Base-by-base conservation (phyloP, 192 early-diverging fungal genomes). In the Coemansia reversa region DNA sequence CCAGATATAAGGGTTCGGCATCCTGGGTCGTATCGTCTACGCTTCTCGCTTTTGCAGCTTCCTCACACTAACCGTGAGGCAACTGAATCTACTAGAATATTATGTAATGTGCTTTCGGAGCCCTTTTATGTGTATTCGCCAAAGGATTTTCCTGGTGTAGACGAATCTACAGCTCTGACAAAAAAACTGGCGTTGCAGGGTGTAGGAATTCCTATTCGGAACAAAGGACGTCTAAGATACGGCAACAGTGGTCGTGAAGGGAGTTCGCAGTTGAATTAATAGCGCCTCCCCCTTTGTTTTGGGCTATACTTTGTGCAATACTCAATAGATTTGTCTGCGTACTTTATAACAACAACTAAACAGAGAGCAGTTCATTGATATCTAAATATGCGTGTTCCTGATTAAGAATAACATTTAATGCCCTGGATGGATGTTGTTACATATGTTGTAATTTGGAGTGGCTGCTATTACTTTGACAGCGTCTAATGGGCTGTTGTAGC, bases 61-160 rank as follows among this genome's bases (percentile, higher is more conserved):
- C 74, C 75, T 0, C 54, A 39, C 8, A 58, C 60, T 0, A 54
- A 42, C 16, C 35, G 2, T n/a, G 27, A 52, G 32, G 24, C 8
- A 9, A 11, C 27, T 5, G 64, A 66, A 57, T 47, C 74, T 4
- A 60, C 47, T 9, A 7, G 28, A 0, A 65, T 66, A 4, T 56
- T 74, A 11, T 39, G 27, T 5, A 39, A 64, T n/a, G 62, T 66
- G 16, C 51, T 63, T 27, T 70, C 79, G 8, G 55, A 66, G 0
- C 50, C 61, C 6, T 74, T 82, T 42, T 66, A 61, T 0, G 74
- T 82, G 0, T 76, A 67, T 53, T 50, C 70, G 20, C 9, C n/a
- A 7, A 73, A 55, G 50, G 74, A 82, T 12, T 82, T 76, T 35
- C 79, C 79, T 0, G 79, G 79, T 14, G 65, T 72, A 6, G 74